Percentiles rank a stretch among this genome's conserved stretches.
Evolutionary conservation across 1,284 basidiomycete genomes (phyloP).

Genomic region (Flammula alnicola): DNA sequence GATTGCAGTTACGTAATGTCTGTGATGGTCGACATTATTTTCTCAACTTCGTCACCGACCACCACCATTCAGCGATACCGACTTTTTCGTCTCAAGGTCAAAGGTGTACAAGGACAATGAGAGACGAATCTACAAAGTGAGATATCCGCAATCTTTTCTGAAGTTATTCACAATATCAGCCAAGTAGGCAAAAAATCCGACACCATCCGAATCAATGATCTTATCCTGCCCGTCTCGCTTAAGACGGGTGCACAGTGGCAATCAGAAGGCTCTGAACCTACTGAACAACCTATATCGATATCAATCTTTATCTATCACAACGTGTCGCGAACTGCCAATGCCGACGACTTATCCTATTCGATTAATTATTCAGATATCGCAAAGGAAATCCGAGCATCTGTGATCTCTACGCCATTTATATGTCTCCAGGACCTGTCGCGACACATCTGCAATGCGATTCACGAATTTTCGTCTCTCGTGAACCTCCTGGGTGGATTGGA

Average conservation of each 20-base stretch:
- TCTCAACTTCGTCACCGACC: not conserved
- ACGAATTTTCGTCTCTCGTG: slow-evolving; percentile 27
- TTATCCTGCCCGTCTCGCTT: slow-evolving; percentile 45
- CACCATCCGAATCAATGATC: slow-evolving; percentile 52
- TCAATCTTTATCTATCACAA: slow-evolving; percentile 61
- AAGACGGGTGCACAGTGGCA: slow-evolving; percentile 50
- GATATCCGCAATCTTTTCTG: not conserved
- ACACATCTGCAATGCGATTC: slow-evolving; percentile 46
- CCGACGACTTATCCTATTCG: slow-evolving; percentile 62
- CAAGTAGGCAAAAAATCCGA: slow-evolving; percentile 33
- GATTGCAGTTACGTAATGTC: slow-evolving; percentile 15
- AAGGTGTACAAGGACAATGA: not conserved
- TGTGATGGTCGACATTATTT: too few species aligned
- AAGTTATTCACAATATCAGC: slow-evolving; percentile 25
- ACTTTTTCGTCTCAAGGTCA: not conserved
- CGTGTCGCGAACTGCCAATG: slow-evolving; percentile 52
- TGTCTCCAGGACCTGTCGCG: slow-evolving; percentile 49
- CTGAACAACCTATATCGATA: slow-evolving; percentile 61
- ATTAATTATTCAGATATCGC: slow-evolving; percentile 63
- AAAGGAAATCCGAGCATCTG: slow-evolving; percentile 26
- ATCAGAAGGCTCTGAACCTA: slow-evolving; percentile 24
- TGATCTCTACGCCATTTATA: slow-evolving; percentile 33
- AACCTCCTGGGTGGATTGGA: slow-evolving; percentile 36
- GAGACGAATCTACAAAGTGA: not conserved
- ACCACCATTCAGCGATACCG: not conserved